Conservation (phyloP, 768 basidiomycete species). For the Boletus subparvulus region DNA sequence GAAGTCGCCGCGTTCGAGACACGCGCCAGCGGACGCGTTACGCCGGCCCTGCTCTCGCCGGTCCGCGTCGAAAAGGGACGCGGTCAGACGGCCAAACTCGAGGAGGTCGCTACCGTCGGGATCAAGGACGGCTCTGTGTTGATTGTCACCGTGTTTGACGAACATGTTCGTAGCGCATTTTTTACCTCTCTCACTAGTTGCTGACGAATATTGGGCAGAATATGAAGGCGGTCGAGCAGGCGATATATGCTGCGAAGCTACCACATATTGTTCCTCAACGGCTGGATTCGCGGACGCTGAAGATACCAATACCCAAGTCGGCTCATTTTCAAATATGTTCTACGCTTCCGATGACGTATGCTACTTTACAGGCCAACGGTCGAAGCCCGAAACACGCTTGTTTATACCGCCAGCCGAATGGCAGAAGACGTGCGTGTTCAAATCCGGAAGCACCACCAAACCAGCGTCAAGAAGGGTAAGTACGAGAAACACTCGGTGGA, state of each 20-base stretch:
- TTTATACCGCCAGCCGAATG: conserved; percentile 54
- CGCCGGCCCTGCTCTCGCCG: conserved; percentile 65
- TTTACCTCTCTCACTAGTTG: conserved; percentile 14
- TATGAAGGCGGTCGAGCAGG: conserved; percentile 72
- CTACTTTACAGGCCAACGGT: conserved; percentile 62
- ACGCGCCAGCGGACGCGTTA: conserved; percentile 74
- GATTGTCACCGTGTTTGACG: conserved; percentile 75
- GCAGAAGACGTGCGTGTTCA: conserved; percentile 77
- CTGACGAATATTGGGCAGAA: conserved; percentile 49
- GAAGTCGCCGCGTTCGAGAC: conserved; percentile 72
- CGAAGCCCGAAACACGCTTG: conserved; percentile 61
- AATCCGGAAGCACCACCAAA: conserved; percentile 67
- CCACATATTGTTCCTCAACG: conserved; percentile 72
- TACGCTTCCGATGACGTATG: not conserved
- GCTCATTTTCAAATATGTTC: conserved; percentile 4
- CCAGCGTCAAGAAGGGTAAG: conserved; percentile 66
- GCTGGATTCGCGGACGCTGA: conserved; percentile 68
- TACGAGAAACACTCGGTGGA: conserved; percentile 69
- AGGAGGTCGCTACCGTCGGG: conserved; percentile 79
- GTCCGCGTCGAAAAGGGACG: conserved; percentile 57
- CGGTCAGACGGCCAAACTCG: conserved; percentile 45
- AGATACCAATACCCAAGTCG: conserved; percentile 79
- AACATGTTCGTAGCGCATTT: conserved; percentile 51
- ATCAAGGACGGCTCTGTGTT: conserved; percentile 75
- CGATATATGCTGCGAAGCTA: conserved; percentile 71